Evolutionary conservation across 257 asterid genomes (phyloP), one percentile per base, ranked within the genome.

Genomic region (Jaltomata sinuosa): DNA sequence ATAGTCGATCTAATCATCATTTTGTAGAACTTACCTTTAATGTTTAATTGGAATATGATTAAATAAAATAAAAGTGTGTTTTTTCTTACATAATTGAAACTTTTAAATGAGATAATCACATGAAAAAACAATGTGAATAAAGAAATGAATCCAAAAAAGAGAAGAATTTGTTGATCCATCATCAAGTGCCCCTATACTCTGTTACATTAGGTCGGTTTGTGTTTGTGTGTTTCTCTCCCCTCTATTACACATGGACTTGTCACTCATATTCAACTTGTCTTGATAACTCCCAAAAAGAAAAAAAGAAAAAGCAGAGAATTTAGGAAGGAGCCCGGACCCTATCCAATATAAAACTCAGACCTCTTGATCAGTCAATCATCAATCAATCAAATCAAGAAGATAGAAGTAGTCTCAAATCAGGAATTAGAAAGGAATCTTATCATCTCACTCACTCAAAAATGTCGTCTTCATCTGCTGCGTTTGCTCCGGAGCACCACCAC

Each of bases 401-500:
- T 9, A 86, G 29, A 80, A 85, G 71, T 11, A 55, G 15, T 45
- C 57, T 57, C 69, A 25, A 59, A 47, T 45, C 53, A 32, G 47
- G 67, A 49, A 12, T 22, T 11, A 42, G 67, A 0, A 19, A 50
- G 57, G 72, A 25, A 57, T 59, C 84, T 82, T 82, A 82, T 82
- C 84, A 64, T 82, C 78, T 40, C 77, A 52, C 50, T 16, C 8
- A 55, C 22, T 31, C 32, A 84, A 89, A n/a, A 64, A 71, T 94
- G 98, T 96, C 99, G 31, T 92, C 99, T 90, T 96, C 99, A 80
- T 91, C 97, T 65, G 36, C 84, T 78, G 89, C 93, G 84, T 92
- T 92, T 84, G 87, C 93, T 32, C 95, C 97, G 89, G 97, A 92
- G n/a, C n/a, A n/a, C 91, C 94, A 92, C 93, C 94, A 90, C 87